Evolutionary conservation across 805 yeast species (phyloP).

Genomic region (Pichia gijzeniarum): DNA sequence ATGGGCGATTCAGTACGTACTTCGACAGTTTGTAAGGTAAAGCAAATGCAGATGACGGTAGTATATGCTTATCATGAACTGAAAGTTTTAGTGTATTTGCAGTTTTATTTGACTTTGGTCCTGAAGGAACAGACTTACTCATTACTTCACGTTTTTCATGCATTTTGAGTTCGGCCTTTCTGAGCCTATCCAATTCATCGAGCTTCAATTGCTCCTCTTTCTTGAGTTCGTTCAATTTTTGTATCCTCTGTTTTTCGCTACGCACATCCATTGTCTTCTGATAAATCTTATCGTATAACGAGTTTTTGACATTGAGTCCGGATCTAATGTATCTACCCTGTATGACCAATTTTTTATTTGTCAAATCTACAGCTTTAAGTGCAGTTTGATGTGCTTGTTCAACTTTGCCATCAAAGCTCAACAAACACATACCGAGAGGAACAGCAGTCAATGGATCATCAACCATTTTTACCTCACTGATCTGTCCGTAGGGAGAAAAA

Average conservation of each 20-base stretch:
- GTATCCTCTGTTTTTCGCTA: constrained; percentile 33
- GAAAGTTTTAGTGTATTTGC: constrained; percentile 12
- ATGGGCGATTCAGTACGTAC: constrained; percentile 52
- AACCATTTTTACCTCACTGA: constrained; percentile 51
- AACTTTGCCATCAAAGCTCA: constrained; percentile 55
- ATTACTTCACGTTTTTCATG: background rate
- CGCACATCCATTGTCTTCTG: constrained; percentile 29
- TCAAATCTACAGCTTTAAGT: constrained; percentile 35
- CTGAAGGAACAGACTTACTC: background rate
- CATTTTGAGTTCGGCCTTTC: background rate
- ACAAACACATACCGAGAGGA: constrained; percentile 65
- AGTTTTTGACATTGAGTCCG: constrained; percentile 42
- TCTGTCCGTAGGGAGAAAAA: constrained; percentile 56
- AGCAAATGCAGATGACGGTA: constrained; percentile 18
- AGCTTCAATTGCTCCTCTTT: constrained; percentile 20
- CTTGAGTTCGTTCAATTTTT: constrained; percentile 24
- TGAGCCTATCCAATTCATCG: constrained; percentile 14
- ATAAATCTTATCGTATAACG: constrained; percentile 31
- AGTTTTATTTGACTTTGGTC: constrained; percentile 1
- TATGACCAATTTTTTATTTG: constrained; percentile 37
- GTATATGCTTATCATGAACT: constrained; percentile 29
- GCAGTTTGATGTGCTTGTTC: constrained; percentile 45
- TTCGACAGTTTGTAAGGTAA: constrained; percentile 45
- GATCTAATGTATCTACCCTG: constrained; percentile 50
- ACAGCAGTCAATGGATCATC: constrained; percentile 72